Evolutionary conservation across 345 rosid species (phyloP).

Genomic region (Toxicodendron radicans): DNA sequence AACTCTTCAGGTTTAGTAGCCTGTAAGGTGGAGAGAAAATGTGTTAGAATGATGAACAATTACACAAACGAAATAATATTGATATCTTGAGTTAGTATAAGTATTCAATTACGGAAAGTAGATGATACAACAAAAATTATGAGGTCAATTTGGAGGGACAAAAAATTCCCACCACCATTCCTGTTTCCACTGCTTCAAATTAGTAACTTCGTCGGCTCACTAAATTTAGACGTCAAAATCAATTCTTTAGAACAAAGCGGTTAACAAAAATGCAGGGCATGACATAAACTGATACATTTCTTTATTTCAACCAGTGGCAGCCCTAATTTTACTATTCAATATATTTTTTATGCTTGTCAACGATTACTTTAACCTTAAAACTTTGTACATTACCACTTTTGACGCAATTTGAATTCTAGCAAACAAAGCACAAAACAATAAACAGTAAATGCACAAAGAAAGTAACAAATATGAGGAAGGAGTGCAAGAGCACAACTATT

Average conservation of each 20-base stretch:
- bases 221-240: neutral
- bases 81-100: too few species aligned
- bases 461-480: neutral
- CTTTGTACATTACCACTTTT: neutral
- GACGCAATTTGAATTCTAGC: neutral
- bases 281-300: neutral
- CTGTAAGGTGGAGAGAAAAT: constrained; percentile 17
- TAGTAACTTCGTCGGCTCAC: neutral
- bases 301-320: neutral
- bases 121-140: neutral
- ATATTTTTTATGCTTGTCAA: neutral
- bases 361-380: neutral
- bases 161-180: neutral
- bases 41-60: neutral
- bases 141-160: neutral
- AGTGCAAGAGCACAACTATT: neutral
- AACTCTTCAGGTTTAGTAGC: constrained; percentile 14
- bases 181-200: neutral
- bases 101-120: neutral
- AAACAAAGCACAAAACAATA: neutral
- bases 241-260: neutral
- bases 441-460: neutral
- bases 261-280: neutral
- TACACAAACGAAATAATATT: too few species aligned
- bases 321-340: neutral